Evolutionary conservation across 352 stramenopile genomes (phyloP).

Genomic region (Phytophthora quininea): DNA sequence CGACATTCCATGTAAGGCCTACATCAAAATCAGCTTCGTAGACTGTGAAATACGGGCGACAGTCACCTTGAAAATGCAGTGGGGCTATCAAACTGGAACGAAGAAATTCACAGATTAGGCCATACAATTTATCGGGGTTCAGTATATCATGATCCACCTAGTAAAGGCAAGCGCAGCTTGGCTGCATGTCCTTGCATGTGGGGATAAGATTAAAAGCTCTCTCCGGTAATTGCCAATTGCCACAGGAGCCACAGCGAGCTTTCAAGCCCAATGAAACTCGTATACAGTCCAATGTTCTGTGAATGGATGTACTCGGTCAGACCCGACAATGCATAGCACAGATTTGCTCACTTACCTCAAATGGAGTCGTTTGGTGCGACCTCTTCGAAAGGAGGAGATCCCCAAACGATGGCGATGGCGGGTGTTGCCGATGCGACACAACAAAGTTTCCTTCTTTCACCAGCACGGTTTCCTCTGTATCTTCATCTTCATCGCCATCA

Average conservation of each 20-base stretch:
- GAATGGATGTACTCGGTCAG: neutral
- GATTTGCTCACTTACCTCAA: constrained; percentile 47
- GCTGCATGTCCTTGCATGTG: constrained; percentile 79
- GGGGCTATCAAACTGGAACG: constrained; percentile 73
- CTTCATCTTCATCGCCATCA: constrained; percentile 33
- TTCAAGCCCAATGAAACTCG: constrained; percentile 81
- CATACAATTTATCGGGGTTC: neutral
- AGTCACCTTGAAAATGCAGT: constrained; percentile 82
- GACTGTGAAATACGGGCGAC: constrained; percentile 85
- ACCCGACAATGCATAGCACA: neutral
- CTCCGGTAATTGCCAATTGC: constrained; percentile 85
- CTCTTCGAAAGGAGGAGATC: constrained; percentile 74
- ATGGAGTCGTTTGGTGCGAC: constrained; percentile 50
- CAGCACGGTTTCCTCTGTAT: constrained; percentile 30
- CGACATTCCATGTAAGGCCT: constrained; percentile 18
- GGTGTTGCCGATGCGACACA: constrained; percentile 35
- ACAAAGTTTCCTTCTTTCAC: constrained; percentile 59
- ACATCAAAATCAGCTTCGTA: constrained; percentile 89
- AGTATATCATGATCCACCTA: constrained; percentile 42
- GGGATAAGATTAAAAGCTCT: constrained; percentile 84
- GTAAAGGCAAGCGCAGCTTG: constrained; percentile 82
- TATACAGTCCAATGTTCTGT: constrained; percentile 84
- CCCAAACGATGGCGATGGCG: constrained; percentile 68
- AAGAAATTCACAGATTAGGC: constrained; percentile 14
- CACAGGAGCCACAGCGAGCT: constrained; percentile 81